phyloP scores from a whole-genome alignment of 441 rosid genomes.

The Adansonia rubrostipa region DNA sequence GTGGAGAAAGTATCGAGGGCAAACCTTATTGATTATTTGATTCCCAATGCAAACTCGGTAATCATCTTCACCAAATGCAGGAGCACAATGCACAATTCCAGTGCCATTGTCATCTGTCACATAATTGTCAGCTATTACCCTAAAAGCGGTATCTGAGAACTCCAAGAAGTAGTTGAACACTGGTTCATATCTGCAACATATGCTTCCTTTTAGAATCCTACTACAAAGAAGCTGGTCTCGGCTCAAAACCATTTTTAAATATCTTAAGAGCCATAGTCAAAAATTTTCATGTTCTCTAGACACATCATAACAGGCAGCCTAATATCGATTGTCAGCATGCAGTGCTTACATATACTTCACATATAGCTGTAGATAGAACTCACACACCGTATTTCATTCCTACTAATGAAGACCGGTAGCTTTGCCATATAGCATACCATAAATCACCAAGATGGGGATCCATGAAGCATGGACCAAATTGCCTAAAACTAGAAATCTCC shows the following conservation, averaged over 20 bases:
- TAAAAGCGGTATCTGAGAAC: constrained; percentile 69
- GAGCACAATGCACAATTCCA: constrained; percentile 98
- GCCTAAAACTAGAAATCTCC: neutral
- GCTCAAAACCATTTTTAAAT: constrained; percentile 19
- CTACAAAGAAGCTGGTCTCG: constrained; percentile 5
- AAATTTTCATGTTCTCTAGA: constrained; percentile 6
- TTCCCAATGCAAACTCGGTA: constrained; percentile 91
- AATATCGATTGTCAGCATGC: neutral
- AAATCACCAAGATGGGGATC: constrained; percentile 7
- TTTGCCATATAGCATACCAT: neutral
- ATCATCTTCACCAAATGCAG: constrained; percentile 99
- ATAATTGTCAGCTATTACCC: constrained; percentile 91
- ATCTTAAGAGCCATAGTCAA: neutral
- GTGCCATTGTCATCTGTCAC: constrained; percentile 98
- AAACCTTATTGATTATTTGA: constrained; percentile 77
- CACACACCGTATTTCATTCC: neutral
- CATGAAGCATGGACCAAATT: neutral
- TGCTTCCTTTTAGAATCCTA: constrained; percentile 23
- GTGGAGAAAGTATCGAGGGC: constrained; percentile 5
- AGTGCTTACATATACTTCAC: neutral
- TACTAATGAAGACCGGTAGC: constrained; percentile 8
- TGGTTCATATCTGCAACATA: constrained; percentile 74
- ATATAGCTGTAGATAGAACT: neutral
- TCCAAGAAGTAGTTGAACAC: constrained; percentile 84
- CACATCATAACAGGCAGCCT: neutral